A percentile compares a stretch with the other conserved stretches of the same genome.
phyloP scores from a whole-genome alignment of 352 stramenopile species.

The Globisporangium irregulare region DNA sequence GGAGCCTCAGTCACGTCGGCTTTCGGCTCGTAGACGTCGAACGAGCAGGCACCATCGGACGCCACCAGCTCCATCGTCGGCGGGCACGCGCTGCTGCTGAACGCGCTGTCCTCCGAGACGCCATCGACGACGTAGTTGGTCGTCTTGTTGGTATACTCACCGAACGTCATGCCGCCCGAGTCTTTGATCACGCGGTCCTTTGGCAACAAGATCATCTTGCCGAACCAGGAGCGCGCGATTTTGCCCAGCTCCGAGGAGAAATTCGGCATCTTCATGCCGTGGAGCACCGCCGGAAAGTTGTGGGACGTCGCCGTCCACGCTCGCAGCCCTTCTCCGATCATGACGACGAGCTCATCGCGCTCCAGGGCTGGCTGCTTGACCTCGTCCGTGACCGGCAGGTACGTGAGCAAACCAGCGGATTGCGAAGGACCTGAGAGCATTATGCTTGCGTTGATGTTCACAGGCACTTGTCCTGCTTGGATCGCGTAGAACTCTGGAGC shows the following conservation, averaged over 20 bases:
- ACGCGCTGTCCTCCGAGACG: slow-evolving; percentile 3
- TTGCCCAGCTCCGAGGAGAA: slow-evolving; percentile 13
- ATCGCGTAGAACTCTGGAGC: slow-evolving; percentile 20
- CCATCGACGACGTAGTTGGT: slow-evolving; percentile 16
- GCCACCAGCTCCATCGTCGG: slow-evolving; percentile 10
- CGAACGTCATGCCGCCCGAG: slow-evolving; percentile 16
- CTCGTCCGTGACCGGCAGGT: slow-evolving; percentile 10
- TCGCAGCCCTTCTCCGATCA: slow-evolving; percentile 24
- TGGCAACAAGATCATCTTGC: slow-evolving; percentile 22
- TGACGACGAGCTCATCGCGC: slow-evolving; percentile 26
- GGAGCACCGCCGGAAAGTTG: slow-evolving; percentile 18
- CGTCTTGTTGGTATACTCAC: slow-evolving; percentile 16
- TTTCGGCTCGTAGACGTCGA: slow-evolving; percentile 3
- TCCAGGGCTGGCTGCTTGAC: slow-evolving; percentile 18
- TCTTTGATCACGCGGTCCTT: slow-evolving; percentile 19
- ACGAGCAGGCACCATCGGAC: slow-evolving; percentile 13
- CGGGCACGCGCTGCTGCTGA: slow-evolving; percentile 19
- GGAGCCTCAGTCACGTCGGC: not conserved
- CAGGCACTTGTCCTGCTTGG: not conserved
- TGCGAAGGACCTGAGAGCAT: slow-evolving; percentile 12
- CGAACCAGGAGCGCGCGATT: slow-evolving; percentile 13
- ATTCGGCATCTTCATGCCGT: slow-evolving; percentile 23
- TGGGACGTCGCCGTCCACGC: slow-evolving; percentile 15
- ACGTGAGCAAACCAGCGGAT: slow-evolving; percentile 19
- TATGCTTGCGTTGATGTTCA: slow-evolving; percentile 1